phyloP scores from a whole-genome alignment of 208 protist genomes.

The Acanthamoeba royreba region DNA sequence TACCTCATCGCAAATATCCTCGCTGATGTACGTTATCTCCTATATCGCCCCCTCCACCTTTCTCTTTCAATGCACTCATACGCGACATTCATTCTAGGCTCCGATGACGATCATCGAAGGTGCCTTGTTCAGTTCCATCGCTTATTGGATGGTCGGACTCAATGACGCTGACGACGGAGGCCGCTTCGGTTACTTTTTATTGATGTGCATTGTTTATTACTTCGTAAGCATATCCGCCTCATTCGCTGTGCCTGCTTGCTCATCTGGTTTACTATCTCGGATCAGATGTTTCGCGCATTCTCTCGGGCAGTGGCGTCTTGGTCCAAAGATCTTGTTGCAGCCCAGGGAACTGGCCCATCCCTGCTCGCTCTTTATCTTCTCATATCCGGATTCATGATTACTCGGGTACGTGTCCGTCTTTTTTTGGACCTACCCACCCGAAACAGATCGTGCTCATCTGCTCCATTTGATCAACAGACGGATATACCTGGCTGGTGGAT shows the following conservation, averaged over 20 bases:
- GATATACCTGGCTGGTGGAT: neutral
- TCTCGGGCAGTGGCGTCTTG: neutral
- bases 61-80: no score
- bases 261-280: neutral
- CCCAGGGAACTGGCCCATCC: neutral
- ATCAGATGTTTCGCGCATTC: neutral
- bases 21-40: neutral
- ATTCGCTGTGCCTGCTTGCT: neutral
- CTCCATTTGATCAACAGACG: neutral
- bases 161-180: neutral
- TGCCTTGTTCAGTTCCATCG: neutral
- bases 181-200: constrained; percentile 18
- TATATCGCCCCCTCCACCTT: neutral
- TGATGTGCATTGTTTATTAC: constrained; percentile 27
- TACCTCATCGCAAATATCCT: constrained; percentile 49
- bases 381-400: neutral
- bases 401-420: neutral
- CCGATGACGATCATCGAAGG: neutral
- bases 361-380: neutral
- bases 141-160: constrained; percentile 8
- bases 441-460: neutral
- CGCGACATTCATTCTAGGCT: no score
- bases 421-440: neutral
- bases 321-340: neutral
- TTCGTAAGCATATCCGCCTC: neutral